Percentiles rank a stretch among this genome's conserved stretches.
These are phyloP conservation scores for Castanea mollissima DNA, from an alignment of 306 rosid genomes.

Conservation along the genomic window DNA sequence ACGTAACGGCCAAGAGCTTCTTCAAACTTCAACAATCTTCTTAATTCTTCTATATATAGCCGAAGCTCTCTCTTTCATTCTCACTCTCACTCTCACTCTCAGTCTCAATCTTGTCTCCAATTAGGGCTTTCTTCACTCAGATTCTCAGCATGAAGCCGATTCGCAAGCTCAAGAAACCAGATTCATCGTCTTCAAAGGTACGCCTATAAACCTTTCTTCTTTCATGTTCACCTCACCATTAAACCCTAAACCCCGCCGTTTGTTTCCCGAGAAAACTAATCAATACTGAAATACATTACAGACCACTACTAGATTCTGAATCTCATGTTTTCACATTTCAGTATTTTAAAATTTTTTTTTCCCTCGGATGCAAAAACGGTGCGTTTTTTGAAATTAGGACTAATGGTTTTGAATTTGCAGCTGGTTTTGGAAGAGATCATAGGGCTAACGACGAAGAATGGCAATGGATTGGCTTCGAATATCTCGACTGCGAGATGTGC, in stretches of 20 bases:
- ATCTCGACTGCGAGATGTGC: conserved; percentile 42
- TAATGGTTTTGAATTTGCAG: conserved; percentile 26
- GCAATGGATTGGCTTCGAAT: conserved; percentile 62
- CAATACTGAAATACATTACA: neutral
- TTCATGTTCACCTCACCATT: neutral
- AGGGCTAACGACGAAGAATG: conserved; percentile 56
- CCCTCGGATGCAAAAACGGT: no score
- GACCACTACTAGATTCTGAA: neutral
- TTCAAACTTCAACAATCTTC: conserved; percentile 6
- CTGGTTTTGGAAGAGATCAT: conserved; percentile 67
- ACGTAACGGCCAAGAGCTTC: neutral
- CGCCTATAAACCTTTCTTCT: neutral
- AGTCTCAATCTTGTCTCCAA: neutral
- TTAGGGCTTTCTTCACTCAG: conserved; percentile 1
- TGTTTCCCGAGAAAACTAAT: neutral
- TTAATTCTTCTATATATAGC: neutral
- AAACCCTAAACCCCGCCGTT: conserved; percentile 11
- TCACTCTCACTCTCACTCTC: neutral
- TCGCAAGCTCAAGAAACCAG: conserved; percentile 46
- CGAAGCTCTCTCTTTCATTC: neutral
- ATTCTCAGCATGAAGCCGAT: conserved; percentile 38
- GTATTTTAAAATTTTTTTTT: neutral
- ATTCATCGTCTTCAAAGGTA: conserved; percentile 43
- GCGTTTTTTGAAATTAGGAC: no score
- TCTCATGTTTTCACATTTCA: neutral